Percentiles rank a stretch among this genome's conserved stretches.
phyloP scores from a whole-genome alignment of 2,329 filamentous ascomycete genomes.

The Fusarium succisae region DNA sequence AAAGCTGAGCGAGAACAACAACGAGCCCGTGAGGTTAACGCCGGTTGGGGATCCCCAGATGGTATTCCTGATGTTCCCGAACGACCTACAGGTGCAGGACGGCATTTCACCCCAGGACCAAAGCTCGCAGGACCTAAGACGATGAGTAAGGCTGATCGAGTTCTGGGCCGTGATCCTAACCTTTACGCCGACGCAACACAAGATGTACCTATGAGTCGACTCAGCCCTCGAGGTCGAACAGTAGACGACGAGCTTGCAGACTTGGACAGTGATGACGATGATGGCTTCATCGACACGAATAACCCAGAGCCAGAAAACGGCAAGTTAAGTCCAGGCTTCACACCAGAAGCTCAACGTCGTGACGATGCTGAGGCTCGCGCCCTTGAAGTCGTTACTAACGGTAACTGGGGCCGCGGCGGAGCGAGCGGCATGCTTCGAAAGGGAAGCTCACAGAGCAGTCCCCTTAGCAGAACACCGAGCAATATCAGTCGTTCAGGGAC shows the following conservation, averaged over 20 bases:
- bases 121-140: slow-evolving; percentile 43
- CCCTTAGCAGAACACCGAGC: slow-evolving; percentile 14
- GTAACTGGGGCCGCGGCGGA: slow-evolving; percentile 52
- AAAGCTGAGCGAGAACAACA: slow-evolving; percentile 66
- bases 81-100: slow-evolving; percentile 44
- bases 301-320: slow-evolving; percentile 48
- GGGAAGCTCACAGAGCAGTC: slow-evolving; percentile 41
- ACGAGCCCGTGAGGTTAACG: slow-evolving; percentile 68
- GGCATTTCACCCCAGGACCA: slow-evolving; percentile 44
- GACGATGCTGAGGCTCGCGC: slow-evolving; percentile 56
- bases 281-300: slow-evolving; percentile 42
- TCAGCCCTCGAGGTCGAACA: slow-evolving; percentile 57
- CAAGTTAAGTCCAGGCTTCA: slow-evolving; percentile 51
- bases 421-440: slow-evolving; percentile 56
- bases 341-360: slow-evolving; percentile 47
- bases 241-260: slow-evolving; percentile 55
- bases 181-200: slow-evolving; percentile 61
- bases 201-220: slow-evolving; percentile 56
- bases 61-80: slow-evolving; percentile 41
- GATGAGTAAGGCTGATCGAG: slow-evolving; percentile 66
- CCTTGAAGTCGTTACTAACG: slow-evolving; percentile 55
- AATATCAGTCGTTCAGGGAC: slow-evolving; percentile 27
- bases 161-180: slow-evolving; percentile 66
- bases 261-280: slow-evolving; percentile 50
- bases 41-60: slow-evolving; percentile 69